phyloP scores from a whole-genome alignment of 352 stramenopile species.

The Pythium brassicae region DNA sequence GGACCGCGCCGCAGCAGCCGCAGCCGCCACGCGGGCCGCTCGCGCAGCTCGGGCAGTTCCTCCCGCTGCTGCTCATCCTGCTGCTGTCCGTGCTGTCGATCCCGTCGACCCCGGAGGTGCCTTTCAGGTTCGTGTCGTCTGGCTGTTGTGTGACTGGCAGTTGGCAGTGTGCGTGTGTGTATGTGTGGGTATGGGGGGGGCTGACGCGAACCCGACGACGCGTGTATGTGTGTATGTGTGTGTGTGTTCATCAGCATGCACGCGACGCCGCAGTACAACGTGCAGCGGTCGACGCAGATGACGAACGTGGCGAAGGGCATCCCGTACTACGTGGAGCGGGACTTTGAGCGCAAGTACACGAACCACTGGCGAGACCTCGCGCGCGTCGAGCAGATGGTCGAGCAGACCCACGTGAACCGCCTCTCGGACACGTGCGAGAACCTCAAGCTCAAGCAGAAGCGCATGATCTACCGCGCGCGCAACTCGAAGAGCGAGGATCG shows the following conservation, averaged over 20 bases:
- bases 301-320: constrained; percentile 80
- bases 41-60: constrained; percentile 69
- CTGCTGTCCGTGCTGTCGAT: constrained; percentile 80
- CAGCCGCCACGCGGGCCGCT: constrained; percentile 36
- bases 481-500: constrained; percentile 74
- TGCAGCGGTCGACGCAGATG: constrained; percentile 77
- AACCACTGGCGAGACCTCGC: constrained; percentile 80
- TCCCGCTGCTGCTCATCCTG: constrained; percentile 85
- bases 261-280: constrained; percentile 67
- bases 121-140: constrained; percentile 57
- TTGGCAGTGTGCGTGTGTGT: too few relatives aligned
- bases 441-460: constrained; percentile 81
- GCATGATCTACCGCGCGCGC: constrained; percentile 82
- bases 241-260: constrained; percentile 41
- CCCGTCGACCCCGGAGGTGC: constrained; percentile 58
- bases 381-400: constrained; percentile 83
- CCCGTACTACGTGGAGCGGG: constrained; percentile 82
- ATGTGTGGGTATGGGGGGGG: not conserved
- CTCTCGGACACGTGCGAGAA: constrained; percentile 78
- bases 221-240: not conserved
- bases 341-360: constrained; percentile 87
- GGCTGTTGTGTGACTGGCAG: too few relatives aligned
- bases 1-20: constrained; percentile 21
- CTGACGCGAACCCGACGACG: too few relatives aligned
- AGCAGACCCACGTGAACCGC: constrained; percentile 70